These are phyloP conservation scores for Zymoseptoria crescenta DNA, from an alignment of 2,329 filamentous ascomycete genomes.

Conservation along the genomic window DNA sequence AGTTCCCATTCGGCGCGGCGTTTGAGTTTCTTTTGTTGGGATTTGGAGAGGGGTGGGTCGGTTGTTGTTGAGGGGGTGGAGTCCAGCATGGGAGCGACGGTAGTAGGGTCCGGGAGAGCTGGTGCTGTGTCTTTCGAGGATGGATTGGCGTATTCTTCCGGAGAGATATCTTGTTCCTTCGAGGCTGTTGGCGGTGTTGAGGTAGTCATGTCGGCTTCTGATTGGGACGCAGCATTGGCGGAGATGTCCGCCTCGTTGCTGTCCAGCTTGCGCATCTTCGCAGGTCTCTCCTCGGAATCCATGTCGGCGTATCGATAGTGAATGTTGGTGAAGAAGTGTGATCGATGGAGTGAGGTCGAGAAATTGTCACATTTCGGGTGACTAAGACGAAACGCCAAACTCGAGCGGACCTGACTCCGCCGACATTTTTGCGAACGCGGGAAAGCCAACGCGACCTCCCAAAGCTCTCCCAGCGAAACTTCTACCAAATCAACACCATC, in stretches of 20 bases:
- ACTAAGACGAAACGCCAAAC: no score
- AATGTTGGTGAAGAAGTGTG: not conserved
- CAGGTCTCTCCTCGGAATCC: constrained; percentile 49
- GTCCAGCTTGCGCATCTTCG: constrained; percentile 48
- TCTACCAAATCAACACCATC: not conserved
- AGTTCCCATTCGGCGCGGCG: constrained; percentile 70
- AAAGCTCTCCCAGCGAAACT: not conserved
- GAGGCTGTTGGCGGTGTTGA: not conserved
- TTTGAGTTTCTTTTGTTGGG: constrained; percentile 70
- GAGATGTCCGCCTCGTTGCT: constrained; percentile 20
- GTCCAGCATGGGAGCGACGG: not conserved
- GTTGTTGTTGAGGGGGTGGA: not conserved
- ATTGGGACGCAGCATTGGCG: not conserved
- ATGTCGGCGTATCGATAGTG: constrained; percentile 30
- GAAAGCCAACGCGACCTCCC: not conserved
- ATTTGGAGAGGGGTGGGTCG: constrained; percentile 64
- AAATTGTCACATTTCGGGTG: not conserved
- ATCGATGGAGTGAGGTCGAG: not conserved
- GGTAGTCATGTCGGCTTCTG: not conserved
- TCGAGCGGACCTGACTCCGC: not conserved
- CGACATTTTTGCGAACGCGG: not conserved
- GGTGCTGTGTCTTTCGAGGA: not conserved
- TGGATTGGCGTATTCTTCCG: not conserved
- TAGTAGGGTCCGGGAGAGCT: not conserved
- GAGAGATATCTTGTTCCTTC: not conserved